phyloP scores from a whole-genome alignment of 2,329 filamentous ascomycete genomes.

The Penicillium janthinellum region DNA sequence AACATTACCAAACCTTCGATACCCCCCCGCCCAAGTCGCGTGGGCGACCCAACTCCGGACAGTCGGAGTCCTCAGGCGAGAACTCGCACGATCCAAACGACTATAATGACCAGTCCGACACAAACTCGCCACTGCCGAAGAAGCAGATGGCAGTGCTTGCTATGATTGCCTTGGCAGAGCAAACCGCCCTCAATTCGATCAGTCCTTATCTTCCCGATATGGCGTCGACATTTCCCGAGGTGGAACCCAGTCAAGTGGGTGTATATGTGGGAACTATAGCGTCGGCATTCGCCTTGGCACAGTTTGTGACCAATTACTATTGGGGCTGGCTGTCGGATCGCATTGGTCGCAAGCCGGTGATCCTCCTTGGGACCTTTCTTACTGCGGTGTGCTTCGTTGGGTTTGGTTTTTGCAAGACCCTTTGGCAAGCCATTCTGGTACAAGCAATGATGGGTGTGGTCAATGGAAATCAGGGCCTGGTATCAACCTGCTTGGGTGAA shows the following conservation, averaged over 20 bases:
- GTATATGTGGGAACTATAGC: slow-evolving; percentile 89
- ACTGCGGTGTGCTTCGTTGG: slow-evolving; percentile 78
- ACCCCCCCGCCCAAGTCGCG: slow-evolving; percentile 51
- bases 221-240: slow-evolving; percentile 81
- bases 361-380: slow-evolving; percentile 78
- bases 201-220: slow-evolving; percentile 93
- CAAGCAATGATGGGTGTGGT: slow-evolving; percentile 89
- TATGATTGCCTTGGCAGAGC: slow-evolving; percentile 85
- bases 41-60: slow-evolving; percentile 47
- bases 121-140: slow-evolving; percentile 73
- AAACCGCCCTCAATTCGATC: slow-evolving; percentile 96
- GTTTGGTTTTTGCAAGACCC: slow-evolving; percentile 81
- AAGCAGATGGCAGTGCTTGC: slow-evolving; percentile 83
- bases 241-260: slow-evolving; percentile 70
- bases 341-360: slow-evolving; percentile 78
- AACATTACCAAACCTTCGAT: slow-evolving; percentile 53
- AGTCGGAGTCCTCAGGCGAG: slow-evolving; percentile 43
- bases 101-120: slow-evolving; percentile 15
- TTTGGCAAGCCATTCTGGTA: slow-evolving; percentile 83
- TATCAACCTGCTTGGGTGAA: slow-evolving; percentile 91
- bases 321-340: slow-evolving; percentile 84
- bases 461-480: slow-evolving; percentile 92
- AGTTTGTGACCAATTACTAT: slow-evolving; percentile 88
- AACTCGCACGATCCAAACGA: slow-evolving; percentile 31
- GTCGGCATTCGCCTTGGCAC: slow-evolving; percentile 87